A percentile compares a stretch with the other conserved stretches of the same genome.
phyloP scores from a whole-genome alignment of 164 flowering plant species.

The Chloranthus sessilifolius region DNA sequence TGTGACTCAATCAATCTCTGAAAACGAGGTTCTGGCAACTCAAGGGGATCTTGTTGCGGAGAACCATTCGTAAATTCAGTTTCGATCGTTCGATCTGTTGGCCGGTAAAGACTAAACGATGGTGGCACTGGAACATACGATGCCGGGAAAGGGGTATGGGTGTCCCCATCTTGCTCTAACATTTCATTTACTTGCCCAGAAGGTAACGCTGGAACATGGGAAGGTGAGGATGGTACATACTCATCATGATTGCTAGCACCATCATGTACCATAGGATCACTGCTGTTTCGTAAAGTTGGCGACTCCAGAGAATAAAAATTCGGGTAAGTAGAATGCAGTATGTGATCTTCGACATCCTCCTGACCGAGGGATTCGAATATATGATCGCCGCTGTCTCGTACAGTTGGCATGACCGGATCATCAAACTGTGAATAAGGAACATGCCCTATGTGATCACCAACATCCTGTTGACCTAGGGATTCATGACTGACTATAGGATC shows the following conservation, averaged over 20 bases:
- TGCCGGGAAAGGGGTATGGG: conserved; percentile 10
- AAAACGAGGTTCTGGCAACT: conserved; percentile 15
- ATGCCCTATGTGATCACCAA: neutral
- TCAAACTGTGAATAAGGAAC: conserved; percentile 7
- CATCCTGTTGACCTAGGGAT: neutral
- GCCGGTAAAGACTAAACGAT: conserved; percentile 1
- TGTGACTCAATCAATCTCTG: conserved; percentile 22
- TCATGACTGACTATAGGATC: conserved; percentile 8
- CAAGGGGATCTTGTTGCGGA: conserved; percentile 10
- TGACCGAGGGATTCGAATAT: too few relatives aligned
- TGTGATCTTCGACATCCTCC: too few relatives aligned
- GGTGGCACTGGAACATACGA: conserved; percentile 5
- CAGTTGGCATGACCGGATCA: neutral
- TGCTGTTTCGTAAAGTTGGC: neutral
- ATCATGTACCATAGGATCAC: neutral
- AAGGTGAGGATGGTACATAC: conserved; percentile 7
- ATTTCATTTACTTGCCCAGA: neutral
- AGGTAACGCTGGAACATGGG: neutral
- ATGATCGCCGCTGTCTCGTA: neutral
- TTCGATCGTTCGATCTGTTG: neutral
- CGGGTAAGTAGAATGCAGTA: too few relatives aligned
- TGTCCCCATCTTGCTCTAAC: conserved; percentile 1
- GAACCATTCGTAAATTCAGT: neutral
- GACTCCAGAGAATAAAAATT: too few relatives aligned
- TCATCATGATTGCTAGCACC: conserved; percentile 1